phyloP scores from a whole-genome alignment of 2,329 filamentous ascomycete genomes.

The Alternaria arbusti region DNA sequence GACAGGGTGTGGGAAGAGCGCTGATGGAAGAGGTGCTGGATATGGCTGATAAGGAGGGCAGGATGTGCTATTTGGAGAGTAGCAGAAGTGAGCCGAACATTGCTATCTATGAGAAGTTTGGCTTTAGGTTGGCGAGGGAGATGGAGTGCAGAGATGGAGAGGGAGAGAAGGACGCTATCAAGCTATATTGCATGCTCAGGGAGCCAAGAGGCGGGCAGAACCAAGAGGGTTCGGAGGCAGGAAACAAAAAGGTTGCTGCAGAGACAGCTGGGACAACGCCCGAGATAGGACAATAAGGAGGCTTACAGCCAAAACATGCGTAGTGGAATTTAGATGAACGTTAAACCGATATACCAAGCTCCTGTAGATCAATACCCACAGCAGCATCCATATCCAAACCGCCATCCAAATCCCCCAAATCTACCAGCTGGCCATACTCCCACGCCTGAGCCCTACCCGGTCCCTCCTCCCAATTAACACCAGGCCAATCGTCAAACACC shows the following conservation, averaged over 20 bases:
- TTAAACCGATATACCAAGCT: neutral
- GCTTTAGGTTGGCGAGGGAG: slow-evolving; percentile 68
- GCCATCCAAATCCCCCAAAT: slow-evolving; percentile 3
- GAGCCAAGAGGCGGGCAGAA: slow-evolving; percentile 33
- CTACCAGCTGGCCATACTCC: slow-evolving; percentile 18
- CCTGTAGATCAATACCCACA: neutral
- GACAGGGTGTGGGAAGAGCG: slow-evolving; percentile 68
- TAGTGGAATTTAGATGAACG: too few species aligned
- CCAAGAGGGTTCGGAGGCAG: neutral
- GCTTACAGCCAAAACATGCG: neutral
- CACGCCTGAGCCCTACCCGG: slow-evolving; percentile 25
- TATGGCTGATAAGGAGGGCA: slow-evolving; percentile 68
- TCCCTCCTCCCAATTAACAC: slow-evolving; percentile 36
- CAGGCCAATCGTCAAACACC: slow-evolving; percentile 37
- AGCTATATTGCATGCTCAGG: slow-evolving; percentile 55
- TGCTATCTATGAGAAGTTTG: slow-evolving; percentile 72
- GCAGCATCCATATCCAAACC: neutral
- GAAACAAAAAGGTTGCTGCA: neutral
- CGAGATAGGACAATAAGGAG: neutral
- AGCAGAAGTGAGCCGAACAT: slow-evolving; percentile 72
- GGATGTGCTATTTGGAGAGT: slow-evolving; percentile 74
- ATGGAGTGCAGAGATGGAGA: slow-evolving; percentile 71
- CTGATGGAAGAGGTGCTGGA: slow-evolving; percentile 69
- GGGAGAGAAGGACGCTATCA: slow-evolving; percentile 52
- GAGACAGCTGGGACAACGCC: neutral